Evolutionary conservation across 1,284 basidiomycete genomes (phyloP).

Genomic region (Phylloboletellus chloephorus): DNA sequence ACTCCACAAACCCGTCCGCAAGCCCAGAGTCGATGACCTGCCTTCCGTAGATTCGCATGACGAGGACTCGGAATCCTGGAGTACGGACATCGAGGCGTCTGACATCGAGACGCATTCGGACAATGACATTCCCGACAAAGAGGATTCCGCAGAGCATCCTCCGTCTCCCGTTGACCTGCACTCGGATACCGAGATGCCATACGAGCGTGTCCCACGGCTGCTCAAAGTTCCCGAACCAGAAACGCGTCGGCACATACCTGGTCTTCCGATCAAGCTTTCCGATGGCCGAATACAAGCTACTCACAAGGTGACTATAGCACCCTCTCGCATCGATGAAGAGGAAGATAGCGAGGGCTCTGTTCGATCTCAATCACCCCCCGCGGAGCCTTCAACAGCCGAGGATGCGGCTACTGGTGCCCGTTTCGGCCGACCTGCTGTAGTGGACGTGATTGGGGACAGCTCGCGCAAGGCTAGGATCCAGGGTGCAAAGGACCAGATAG

Average conservation of each 20-base stretch:
- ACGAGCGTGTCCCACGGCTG: slow-evolving; percentile 58
- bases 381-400: slow-evolving; percentile 37
- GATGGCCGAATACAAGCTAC: slow-evolving; percentile 69
- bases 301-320: slow-evolving; percentile 39
- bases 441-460: slow-evolving; percentile 64
- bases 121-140: slow-evolving; percentile 19
- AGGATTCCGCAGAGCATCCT: slow-evolving; percentile 15
- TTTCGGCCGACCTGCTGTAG: slow-evolving; percentile 76
- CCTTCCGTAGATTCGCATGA: slow-evolving; percentile 61
- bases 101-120: slow-evolving; percentile 27
- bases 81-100: slow-evolving; percentile 39
- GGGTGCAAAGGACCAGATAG: slow-evolving; percentile 86
- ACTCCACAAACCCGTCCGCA: slow-evolving; percentile 54
- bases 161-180: slow-evolving; percentile 27
- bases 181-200: slow-evolving; percentile 68
- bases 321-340: slow-evolving; percentile 36
- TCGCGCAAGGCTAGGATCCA: slow-evolving; percentile 69
- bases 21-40: slow-evolving; percentile 47
- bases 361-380: slow-evolving; percentile 24
- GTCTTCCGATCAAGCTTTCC: slow-evolving; percentile 82
- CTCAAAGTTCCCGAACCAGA: slow-evolving; percentile 42
- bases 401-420: slow-evolving; percentile 73
- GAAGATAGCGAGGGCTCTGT: slow-evolving; percentile 33
- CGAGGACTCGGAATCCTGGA: slow-evolving; percentile 55
- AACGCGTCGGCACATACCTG: slow-evolving; percentile 50